Conservation (phyloP, 2,329 filamentous ascomycete species). For the Penicillium freii region DNA sequence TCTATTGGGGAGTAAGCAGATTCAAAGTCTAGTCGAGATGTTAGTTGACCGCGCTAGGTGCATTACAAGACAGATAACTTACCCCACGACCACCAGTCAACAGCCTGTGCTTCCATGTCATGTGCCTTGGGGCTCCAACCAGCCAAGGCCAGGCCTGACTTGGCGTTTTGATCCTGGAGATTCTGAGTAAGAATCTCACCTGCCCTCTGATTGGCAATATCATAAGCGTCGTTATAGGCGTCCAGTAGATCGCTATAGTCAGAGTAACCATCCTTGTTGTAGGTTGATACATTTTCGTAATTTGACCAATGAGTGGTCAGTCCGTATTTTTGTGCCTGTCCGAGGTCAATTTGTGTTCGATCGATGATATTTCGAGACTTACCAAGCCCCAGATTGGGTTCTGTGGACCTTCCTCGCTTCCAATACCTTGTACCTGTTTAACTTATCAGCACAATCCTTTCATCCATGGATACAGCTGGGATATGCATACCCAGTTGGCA, state of each 20-base stretch:
- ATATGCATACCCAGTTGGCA: slow-evolving; percentile 17
- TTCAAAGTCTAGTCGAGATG: slow-evolving; percentile 53
- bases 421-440: slow-evolving; percentile 19
- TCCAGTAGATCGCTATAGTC: slow-evolving; percentile 54
- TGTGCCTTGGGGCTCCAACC: slow-evolving; percentile 60
- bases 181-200: slow-evolving; percentile 59
- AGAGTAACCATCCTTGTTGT: slow-evolving; percentile 55
- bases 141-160: slow-evolving; percentile 58
- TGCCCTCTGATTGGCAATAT: slow-evolving; percentile 51
- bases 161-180: slow-evolving; percentile 60
- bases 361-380: not conserved
- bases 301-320: slow-evolving; percentile 59
- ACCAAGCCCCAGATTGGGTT: slow-evolving; percentile 21
- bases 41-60: not conserved
- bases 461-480: not conserved
- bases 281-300: slow-evolving; percentile 59
- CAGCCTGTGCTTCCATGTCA: slow-evolving; percentile 56
- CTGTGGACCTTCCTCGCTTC: slow-evolving; percentile 17
- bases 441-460: not conserved
- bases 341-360: not conserved
- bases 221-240: slow-evolving; percentile 50
- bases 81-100: slow-evolving; percentile 60
- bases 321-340: slow-evolving; percentile 55
- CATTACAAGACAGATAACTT: slow-evolving; percentile 5
- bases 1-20: slow-evolving; percentile 57